Conservation (phyloP, 2,329 filamentous ascomycete species). For the Aphanocladium album region DNA sequence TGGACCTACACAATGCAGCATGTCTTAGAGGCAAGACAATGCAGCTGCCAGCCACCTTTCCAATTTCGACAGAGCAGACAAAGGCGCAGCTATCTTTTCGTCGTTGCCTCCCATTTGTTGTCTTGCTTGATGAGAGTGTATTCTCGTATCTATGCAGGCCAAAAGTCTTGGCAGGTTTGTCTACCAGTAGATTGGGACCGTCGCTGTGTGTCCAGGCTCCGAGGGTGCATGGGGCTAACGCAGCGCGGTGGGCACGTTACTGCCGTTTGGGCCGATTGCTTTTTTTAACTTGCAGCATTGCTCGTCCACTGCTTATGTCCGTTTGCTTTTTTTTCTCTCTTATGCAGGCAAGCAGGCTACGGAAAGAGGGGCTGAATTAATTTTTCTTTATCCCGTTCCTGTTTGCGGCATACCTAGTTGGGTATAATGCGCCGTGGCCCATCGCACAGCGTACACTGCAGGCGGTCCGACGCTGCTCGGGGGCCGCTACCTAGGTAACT, state of each 20-base stretch:
- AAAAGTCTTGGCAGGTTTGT: background rate
- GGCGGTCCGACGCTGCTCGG: too few species aligned
- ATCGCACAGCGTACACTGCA: too few species aligned
- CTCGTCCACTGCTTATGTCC: background rate
- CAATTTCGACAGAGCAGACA: too few species aligned
- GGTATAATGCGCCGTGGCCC: too few species aligned
- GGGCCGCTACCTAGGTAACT: too few species aligned
- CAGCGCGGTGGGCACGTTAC: background rate
- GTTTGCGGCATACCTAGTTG: too few species aligned
- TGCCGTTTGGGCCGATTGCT: slow-evolving; percentile 5
- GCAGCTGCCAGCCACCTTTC: background rate
- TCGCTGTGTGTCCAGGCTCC: background rate
- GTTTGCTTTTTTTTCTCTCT: background rate
- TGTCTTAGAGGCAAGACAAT: background rate
- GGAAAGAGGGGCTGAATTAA: too few species aligned
- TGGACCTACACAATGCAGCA: background rate
- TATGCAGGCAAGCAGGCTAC: background rate
- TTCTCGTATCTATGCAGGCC: slow-evolving; percentile 7
- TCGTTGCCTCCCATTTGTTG: background rate
- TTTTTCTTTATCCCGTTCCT: too few species aligned
- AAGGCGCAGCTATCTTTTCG: too few species aligned
- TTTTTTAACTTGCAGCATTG: background rate
- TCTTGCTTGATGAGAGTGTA: background rate
- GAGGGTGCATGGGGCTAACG: background rate
- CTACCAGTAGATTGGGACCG: too few species aligned